Evolutionary conservation across 1,284 basidiomycete genomes (phyloP), one percentile per base, ranked within the genome.

Genomic region (Sporisorium iseilematis-ciliati): DNA sequence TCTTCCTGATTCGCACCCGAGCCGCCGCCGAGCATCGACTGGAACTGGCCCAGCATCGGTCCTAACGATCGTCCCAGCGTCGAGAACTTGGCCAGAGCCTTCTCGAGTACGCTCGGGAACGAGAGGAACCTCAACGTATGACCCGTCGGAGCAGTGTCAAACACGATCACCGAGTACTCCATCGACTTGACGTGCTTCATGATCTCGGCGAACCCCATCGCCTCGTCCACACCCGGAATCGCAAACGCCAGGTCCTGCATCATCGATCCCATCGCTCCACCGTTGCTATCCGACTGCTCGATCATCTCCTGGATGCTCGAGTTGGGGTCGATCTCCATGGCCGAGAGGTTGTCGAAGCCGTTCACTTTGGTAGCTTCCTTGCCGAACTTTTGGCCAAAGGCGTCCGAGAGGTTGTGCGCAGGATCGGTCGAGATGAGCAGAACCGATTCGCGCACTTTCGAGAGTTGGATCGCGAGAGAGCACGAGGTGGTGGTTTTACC

Each of bases 131-230:
- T 94, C 6, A 99, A 89, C 0, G 96, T 99, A 87, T 99, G 96
- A 3, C 96, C 97, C 7, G 96, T 99, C 2, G 96, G 96, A 41
- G 96, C 96, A 0, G 96, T 99, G 86, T 99, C 96, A 83, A 99
- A 99, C 29, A 99, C 95, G 83, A 99, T 98, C 63, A 97, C 94
- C 23, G 94, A 95, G 88, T 97, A 99, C 87, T 98, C 91, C 96
- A 99, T 98, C n/a, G 94, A 97, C 87, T 99, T 98, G 87, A 99
- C 97, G 86, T 98, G 95, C 90, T 99, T 99, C 97, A 99, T 99
- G 86, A 99, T 97, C 87, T 99, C 96, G 0, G 96, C 97, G 81
- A 99, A 99, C 66, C 95, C 96, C 96, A 99, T 99, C 3, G 96
- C 96, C 87, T 99, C 96, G 84, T 99, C 96, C 1, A 99, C 96